phyloP scores from a whole-genome alignment of 1,284 basidiomycete genomes.

The Leucoagaricus sp. region DNA sequence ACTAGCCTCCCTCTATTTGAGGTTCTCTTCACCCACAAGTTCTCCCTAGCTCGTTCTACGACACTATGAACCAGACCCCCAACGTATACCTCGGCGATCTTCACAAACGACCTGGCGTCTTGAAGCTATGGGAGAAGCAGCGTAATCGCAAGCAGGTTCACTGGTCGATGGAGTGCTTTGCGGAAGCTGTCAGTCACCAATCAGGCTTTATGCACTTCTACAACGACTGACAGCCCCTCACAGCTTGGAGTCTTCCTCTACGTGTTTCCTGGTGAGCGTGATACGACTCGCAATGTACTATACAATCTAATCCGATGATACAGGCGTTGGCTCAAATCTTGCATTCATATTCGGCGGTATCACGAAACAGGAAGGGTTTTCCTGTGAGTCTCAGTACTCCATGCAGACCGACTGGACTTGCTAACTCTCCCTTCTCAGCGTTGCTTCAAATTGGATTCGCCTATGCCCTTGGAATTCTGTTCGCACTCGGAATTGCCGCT shows the following conservation, averaged over 20 bases:
- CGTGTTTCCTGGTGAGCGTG: conserved; percentile 52
- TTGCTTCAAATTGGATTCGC: conserved; percentile 62
- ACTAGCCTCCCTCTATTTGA: not conserved
- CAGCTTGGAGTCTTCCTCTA: conserved; percentile 37
- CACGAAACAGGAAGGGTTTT: conserved; percentile 39
- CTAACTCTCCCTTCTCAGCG: conserved; percentile 36
- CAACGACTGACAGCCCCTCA: not conserved
- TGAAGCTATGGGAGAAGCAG: conserved; percentile 53
- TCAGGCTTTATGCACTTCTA: not conserved
- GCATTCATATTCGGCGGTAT: conserved; percentile 55
- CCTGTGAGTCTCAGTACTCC: conserved; percentile 45
- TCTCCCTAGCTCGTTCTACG: not conserved
- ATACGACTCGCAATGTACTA: not conserved
- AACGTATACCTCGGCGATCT: conserved; percentile 45
- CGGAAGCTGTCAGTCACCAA: conserved; percentile 51
- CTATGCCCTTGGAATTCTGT: conserved; percentile 63
- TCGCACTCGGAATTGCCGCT: conserved; percentile 55
- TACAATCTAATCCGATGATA: not conserved
- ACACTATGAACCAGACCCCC: conserved; percentile 17
- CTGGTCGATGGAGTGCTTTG: conserved; percentile 57
- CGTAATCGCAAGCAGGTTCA: conserved; percentile 48
- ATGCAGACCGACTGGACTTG: not conserved
- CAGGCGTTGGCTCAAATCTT: conserved; percentile 63
- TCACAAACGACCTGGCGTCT: conserved; percentile 36
- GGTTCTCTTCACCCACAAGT: not conserved